Evolutionary conservation across 192 early-diverging fungal genomes (phyloP), one percentile per base, ranked within the genome.

Genomic region (Coemansia umbellata): DNA sequence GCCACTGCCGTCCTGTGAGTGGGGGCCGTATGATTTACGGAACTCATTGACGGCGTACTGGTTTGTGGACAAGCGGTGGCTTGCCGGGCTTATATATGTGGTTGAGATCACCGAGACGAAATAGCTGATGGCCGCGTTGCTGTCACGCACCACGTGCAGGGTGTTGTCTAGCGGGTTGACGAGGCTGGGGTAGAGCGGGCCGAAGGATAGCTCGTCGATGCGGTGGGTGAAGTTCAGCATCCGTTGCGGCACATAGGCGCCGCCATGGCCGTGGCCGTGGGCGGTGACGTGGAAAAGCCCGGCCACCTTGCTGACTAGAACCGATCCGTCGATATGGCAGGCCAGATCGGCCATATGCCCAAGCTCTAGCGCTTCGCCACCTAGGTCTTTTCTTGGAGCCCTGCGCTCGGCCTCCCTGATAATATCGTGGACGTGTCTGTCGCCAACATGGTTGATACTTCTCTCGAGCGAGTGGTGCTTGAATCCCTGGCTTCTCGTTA

Each of bases 161-260:
- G 84, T 90, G 37, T 83, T 63, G 69, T 95, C 93, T 17, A 97
- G 69, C 47, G 95, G 95, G 64, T 96, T 96, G 31, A 84, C 72
- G 18, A 97, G 72, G 31, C 77, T 85, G 2, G 92, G 92, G 59
- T 95, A 96, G 31, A 86, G 59, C 8, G 66, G 69, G 28, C 95
- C 95, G 77, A 95, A 97, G 1, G 92, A 94, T 22, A 97, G 76
- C 63, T 90, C 85, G 53, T 94, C 88, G 32, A 97, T 90, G 37
- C 86, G 84, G 71, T 97, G 95, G 0, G 93, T 95, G 63, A 97
- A 94, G 69, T 97, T 97, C 69, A 97, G 82, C 43, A 80, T 87
- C 84, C 66, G 37, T 41, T 35, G 50, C 21, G 55, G 60, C 19
- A 62, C 78, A 63, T 91, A 88, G 6, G 50, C 67, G 5, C 83